These are phyloP conservation scores for Zygosaccharomyces sapae DNA, from an alignment of 1,139 yeast species.

Conservation along the genomic window DNA sequence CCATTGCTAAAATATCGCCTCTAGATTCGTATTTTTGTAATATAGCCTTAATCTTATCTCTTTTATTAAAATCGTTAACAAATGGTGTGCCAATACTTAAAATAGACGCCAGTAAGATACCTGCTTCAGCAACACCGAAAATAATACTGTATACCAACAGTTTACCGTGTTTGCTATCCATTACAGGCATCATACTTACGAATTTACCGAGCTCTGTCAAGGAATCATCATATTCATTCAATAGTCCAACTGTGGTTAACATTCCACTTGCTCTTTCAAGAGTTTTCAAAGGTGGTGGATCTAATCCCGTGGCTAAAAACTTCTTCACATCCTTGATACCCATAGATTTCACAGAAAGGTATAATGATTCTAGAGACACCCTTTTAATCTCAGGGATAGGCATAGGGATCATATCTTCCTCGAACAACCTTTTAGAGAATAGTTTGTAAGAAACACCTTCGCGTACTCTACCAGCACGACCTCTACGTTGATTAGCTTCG, in stretches of 20 bases:
- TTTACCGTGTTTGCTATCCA: slow-evolving; percentile 84
- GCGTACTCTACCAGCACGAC: slow-evolving; percentile 97
- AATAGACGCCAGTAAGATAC: slow-evolving; percentile 71
- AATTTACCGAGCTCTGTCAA: slow-evolving; percentile 80
- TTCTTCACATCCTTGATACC: slow-evolving; percentile 67
- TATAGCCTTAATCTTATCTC: slow-evolving; percentile 57
- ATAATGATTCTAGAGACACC: slow-evolving; percentile 76
- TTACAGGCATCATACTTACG: slow-evolving; percentile 69
- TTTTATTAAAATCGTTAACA: slow-evolving; percentile 53
- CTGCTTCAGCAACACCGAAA: slow-evolving; percentile 76
- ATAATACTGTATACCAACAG: slow-evolving; percentile 72
- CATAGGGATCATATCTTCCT: slow-evolving; percentile 54
- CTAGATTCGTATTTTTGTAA: slow-evolving; percentile 43
- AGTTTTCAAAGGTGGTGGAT: slow-evolving; percentile 63
- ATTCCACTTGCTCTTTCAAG: slow-evolving; percentile 58
- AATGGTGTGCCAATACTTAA: slow-evolving; percentile 71
- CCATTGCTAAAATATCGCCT: slow-evolving; percentile 75
- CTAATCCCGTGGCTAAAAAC: slow-evolving; percentile 72
- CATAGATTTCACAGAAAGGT: slow-evolving; percentile 82
- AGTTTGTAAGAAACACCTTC: slow-evolving; percentile 78
- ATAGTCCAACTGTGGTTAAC: slow-evolving; percentile 69
- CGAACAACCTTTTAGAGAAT: slow-evolving; percentile 60
- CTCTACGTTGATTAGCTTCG: slow-evolving; percentile 88
- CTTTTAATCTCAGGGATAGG: slow-evolving; percentile 89
- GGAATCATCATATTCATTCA: slow-evolving; percentile 45